phyloP scores from a whole-genome alignment of 78 protist species.

The slime mould (Dictyostelium discoideum) region dicty_2.7 NC_007088.5:3228001-3228500 shows the following conservation, averaged over 20 bases:
- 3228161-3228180: slow-evolving; percentile 11
- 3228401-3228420: not conserved
- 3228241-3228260: slow-evolving; percentile 4
- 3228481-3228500: not conserved
- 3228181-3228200: not conserved
- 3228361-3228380: not conserved
- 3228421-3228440: not conserved
- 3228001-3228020: slow-evolving; percentile 6
- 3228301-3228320: not conserved
- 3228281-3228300: not conserved
- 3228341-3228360: not conserved
- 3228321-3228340: not conserved
- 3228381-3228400: not conserved
- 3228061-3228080: slow-evolving; percentile 16
- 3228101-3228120: not conserved
- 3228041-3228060: slow-evolving; percentile 4
- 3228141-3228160: not conserved
- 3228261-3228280: not conserved
- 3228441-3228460: not conserved
- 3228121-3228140: slow-evolving; percentile 1
- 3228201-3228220: not conserved
- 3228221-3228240: not conserved
- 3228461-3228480: not conserved
- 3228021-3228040: not conserved
- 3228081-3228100: not conserved